A percentile compares a stretch with the other conserved stretches of the same genome.
Conservation (phyloP, 2,329 filamentous ascomycete species). For the Catunica adiposa region DNA sequence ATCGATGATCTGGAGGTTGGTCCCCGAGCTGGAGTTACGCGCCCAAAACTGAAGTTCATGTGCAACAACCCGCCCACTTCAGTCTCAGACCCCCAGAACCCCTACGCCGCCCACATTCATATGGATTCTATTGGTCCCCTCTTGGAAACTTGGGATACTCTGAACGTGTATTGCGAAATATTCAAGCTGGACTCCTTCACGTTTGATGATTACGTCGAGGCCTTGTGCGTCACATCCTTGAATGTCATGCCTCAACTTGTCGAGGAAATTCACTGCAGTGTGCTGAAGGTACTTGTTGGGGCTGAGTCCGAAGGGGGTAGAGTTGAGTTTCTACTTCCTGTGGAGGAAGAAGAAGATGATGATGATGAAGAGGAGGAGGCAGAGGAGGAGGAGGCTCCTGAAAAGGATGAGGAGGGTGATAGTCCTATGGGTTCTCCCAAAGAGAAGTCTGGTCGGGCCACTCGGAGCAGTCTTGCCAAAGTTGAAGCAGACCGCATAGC, state of each 20-base stretch:
- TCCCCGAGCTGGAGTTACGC: constrained; percentile 45
- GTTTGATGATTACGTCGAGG: constrained; percentile 87
- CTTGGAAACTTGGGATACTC: constrained; percentile 85
- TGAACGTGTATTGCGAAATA: constrained; percentile 95
- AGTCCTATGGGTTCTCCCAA: constrained; percentile 43
- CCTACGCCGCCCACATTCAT: constrained; percentile 30
- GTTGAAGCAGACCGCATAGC: constrained; percentile 55
- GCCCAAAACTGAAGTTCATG: constrained; percentile 65
- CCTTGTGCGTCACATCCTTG: constrained; percentile 60
- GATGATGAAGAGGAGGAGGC: too few relatives aligned
- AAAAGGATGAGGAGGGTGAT: constrained; percentile 38
- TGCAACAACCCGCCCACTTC: constrained; percentile 44
- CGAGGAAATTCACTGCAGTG: constrained; percentile 78
- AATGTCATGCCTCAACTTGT: constrained; percentile 68
- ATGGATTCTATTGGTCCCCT: constrained; percentile 77
- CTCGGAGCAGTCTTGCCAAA: constrained; percentile 72
- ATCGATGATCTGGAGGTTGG: constrained; percentile 83
- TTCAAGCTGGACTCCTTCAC: constrained; percentile 93
- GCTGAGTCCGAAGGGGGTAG: constrained; percentile 60
- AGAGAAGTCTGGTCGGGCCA: constrained; percentile 52
- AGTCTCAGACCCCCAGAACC: constrained; percentile 11
- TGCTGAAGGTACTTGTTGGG: constrained; percentile 73
- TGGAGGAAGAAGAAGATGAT: constrained; percentile 54
- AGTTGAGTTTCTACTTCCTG: constrained; percentile 61
- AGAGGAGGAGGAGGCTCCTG: constrained; percentile 41